Evolutionary conservation across 2,329 filamentous ascomycete genomes (phyloP).

Genomic region (Ophiostoma novo-ulmi): DNA sequence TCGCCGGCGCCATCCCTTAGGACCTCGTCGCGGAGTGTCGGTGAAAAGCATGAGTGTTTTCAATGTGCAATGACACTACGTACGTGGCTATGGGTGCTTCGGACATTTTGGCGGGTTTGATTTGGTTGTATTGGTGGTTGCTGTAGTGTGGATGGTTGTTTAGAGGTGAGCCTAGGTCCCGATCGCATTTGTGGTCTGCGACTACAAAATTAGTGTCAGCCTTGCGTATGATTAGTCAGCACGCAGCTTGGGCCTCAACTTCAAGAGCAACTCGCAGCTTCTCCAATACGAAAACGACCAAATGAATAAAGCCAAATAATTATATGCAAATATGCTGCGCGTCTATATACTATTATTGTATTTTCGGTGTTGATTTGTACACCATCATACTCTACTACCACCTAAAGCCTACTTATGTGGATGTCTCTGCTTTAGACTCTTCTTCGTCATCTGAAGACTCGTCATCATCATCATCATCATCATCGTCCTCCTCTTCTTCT

Average conservation of each 20-base stretch:
- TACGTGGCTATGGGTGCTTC: slow-evolving; percentile 57
- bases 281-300: background rate
- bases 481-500: background rate
- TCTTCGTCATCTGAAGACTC: background rate
- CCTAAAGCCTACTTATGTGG: background rate
- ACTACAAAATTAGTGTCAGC: background rate
- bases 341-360: background rate
- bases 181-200: background rate
- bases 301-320: background rate
- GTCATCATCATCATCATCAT: background rate
- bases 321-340: background rate
- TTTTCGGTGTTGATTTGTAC: background rate
- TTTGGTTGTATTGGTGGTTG: background rate
- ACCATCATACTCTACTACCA: background rate
- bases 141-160: background rate
- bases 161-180: background rate
- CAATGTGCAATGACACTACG: slow-evolving; percentile 61
- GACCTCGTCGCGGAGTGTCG: slow-evolving; percentile 47
- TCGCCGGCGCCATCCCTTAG: background rate
- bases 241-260: no score
- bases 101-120: slow-evolving; percentile 28
- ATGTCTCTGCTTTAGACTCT: slow-evolving; percentile 3
- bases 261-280: background rate
- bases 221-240: slow-evolving; percentile 9
- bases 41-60: slow-evolving; percentile 24